Conservation (phyloP, 2,329 filamentous ascomycete genomes). For the Chaetomium olivaceum region DNA sequence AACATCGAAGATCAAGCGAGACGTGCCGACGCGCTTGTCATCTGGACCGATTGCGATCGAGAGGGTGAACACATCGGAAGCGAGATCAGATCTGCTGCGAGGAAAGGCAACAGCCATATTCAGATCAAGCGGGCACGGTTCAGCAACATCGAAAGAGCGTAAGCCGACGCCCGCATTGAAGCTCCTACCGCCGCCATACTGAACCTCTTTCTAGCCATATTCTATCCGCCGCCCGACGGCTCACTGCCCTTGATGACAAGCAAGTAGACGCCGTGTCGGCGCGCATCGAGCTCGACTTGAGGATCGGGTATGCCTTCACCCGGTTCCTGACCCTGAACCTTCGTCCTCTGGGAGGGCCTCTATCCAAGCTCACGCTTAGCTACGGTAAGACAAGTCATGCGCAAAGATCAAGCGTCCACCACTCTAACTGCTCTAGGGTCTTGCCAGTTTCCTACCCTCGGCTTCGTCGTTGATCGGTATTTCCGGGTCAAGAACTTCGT, state of each 20-base stretch:
- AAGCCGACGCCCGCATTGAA: conserved; percentile 38
- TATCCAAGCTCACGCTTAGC: conserved; percentile 69
- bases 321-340: conserved; percentile 80
- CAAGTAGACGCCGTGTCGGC: conserved; percentile 87
- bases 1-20: conserved; percentile 83
- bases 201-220: conserved; percentile 62
- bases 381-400: conserved; percentile 62
- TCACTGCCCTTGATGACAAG: conserved; percentile 76
- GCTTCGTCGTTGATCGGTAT: conserved; percentile 96
- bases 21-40: conserved; percentile 74
- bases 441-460: conserved; percentile 94
- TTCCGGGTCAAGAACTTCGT: conserved; percentile 92
- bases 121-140: conserved; percentile 85
- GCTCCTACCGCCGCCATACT: not conserved
- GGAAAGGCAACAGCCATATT: conserved; percentile 69
- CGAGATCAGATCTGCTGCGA: conserved; percentile 82
- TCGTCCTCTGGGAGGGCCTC: conserved; percentile 66
- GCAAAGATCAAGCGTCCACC: not conserved
- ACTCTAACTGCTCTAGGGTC: conserved; percentile 56
- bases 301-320: conserved; percentile 91
- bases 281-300: conserved; percentile 87
- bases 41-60: conserved; percentile 98
- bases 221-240: conserved; percentile 74
- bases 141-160: conserved; percentile 94
- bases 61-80: conserved; percentile 96